Conservation (phyloP, 225 moss, liverwort and hornwort genomes). For the Takakia lepidozioides region DNA sequence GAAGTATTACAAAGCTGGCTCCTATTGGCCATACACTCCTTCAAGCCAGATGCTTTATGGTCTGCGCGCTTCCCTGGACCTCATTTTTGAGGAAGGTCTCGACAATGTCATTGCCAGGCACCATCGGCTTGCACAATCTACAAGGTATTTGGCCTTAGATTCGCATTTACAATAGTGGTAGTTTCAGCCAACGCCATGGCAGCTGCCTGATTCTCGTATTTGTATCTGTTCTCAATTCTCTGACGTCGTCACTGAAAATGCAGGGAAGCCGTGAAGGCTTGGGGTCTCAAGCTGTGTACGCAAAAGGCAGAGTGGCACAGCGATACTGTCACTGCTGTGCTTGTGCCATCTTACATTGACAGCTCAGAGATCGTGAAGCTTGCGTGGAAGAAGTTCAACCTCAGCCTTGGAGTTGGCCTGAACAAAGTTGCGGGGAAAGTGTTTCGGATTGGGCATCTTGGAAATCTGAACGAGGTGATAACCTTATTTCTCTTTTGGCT, state of each 20-base stretch:
- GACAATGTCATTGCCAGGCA: conserved; percentile 43
- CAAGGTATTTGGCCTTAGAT: conserved; percentile 6
- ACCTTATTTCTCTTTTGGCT: too few relatives aligned
- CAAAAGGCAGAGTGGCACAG: conserved; percentile 30
- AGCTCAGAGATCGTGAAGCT: conserved; percentile 31
- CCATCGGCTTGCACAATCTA: conserved; percentile 32
- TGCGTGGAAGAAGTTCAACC: conserved; percentile 45
- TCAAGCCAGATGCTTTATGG: conserved; percentile 43
- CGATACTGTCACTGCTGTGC: conserved; percentile 37
- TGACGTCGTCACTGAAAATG: not conserved
- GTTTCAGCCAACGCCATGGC: too few relatives aligned
- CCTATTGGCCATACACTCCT: conserved; percentile 46
- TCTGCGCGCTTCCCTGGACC: conserved; percentile 36
- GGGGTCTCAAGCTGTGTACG: conserved; percentile 34
- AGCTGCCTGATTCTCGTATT: not conserved
- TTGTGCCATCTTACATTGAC: conserved; percentile 24
- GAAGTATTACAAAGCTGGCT: conserved; percentile 16
- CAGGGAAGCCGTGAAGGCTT: conserved; percentile 33
- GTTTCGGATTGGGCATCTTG: conserved; percentile 39
- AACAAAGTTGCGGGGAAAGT: conserved; percentile 30
- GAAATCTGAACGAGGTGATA: conserved; percentile 33
- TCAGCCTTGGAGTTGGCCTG: conserved; percentile 38
- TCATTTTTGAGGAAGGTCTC: conserved; percentile 44
- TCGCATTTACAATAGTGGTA: too few relatives aligned
- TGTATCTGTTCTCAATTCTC: not conserved